Conservation (phyloP, 2,329 filamentous ascomycete species). For the Plectosphaerella sp. region DNA sequence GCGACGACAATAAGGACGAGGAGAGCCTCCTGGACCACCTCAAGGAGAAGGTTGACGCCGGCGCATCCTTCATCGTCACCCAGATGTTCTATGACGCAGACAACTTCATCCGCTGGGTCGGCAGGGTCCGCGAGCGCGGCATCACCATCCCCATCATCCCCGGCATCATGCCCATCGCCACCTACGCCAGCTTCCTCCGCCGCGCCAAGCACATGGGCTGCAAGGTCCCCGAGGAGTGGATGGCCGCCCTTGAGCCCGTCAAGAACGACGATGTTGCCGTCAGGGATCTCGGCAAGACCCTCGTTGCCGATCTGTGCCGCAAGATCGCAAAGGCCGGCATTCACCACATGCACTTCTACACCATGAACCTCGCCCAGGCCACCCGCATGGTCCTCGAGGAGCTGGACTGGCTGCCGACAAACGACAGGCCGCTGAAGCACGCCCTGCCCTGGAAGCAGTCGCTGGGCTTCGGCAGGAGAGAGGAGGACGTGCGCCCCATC, state of each 20-base stretch:
- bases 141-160: slow-evolving; percentile 81
- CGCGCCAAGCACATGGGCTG: slow-evolving; percentile 89
- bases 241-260: slow-evolving; percentile 77
- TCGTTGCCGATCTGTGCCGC: slow-evolving; percentile 87
- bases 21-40: slow-evolving; percentile 84
- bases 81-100: slow-evolving; percentile 99
- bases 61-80: slow-evolving; percentile 89
- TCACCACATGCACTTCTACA: slow-evolving; percentile 93
- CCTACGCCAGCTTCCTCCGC: slow-evolving; percentile 87
- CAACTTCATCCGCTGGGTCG: slow-evolving; percentile 88
- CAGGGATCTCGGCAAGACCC: slow-evolving; percentile 78
- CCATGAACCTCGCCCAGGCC: slow-evolving; percentile 95
- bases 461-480: slow-evolving; percentile 79
- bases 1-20: slow-evolving; percentile 86
- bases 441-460: slow-evolving; percentile 96
- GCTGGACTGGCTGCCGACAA: slow-evolving; percentile 73
- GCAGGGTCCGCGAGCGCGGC: slow-evolving; percentile 78
- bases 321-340: slow-evolving; percentile 80
- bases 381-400: slow-evolving; percentile 93
- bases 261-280: slow-evolving; percentile 97
- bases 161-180: slow-evolving; percentile 86
- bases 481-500: slow-evolving; percentile 94
- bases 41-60: slow-evolving; percentile 91
- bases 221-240: slow-evolving; percentile 76
- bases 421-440: slow-evolving; percentile 75